Base-by-base conservation (phyloP, 106 monocot species). In the Phalaenopsis aphrodite region DNA sequence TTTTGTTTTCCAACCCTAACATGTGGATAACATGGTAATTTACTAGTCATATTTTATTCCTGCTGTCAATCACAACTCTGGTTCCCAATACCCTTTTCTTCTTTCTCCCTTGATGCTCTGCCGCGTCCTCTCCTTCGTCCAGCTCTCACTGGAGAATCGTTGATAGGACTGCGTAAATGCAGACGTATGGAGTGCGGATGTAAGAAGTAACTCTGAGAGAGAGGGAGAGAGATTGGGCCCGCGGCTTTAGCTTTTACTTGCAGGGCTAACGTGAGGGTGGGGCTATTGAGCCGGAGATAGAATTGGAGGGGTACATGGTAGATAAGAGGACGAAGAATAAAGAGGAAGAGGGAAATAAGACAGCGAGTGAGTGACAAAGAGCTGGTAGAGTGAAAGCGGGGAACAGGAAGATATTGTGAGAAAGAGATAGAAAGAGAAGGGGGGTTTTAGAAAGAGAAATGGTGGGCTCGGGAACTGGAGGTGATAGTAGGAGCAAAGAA, bases 401-500 rank as follows among this genome's bases (percentile, higher is more conserved):
- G 52, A 52, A 52, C 52, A 57, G 19, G 19, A 41, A 78, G 58
- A 14, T 41, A 41, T n/a, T 19, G 52, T 17, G 46, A 21, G 80
- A 74, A 69, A 79, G 76, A 72, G 78, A 76, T 78, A 65, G 72
- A 76, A 55, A 86, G 67, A 73, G 55, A 76, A 36, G 46, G 49
- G 43, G 49, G 17, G 3, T 52, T 21, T 5, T 36, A 42, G 61
- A 72, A 68, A 57, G 77, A 61, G 56, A 57, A 56, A 89, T 85
- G 84, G 87, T 83, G 85, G 89, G 92, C 77, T 84, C 88, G 23
- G 86, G 84, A 43, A 84, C 76, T 75, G 85, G 65, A 58, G 80
- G 84, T 12, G 79, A 80, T 21, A 77, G 88, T 17, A 81, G 90
- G 79, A 92, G 84, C 85, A 87, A 88, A 73, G 91, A 90, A 74